Evolutionary conservation across 1,139 yeast species (phyloP).

Genomic region (Diutina ranongensis): DNA sequence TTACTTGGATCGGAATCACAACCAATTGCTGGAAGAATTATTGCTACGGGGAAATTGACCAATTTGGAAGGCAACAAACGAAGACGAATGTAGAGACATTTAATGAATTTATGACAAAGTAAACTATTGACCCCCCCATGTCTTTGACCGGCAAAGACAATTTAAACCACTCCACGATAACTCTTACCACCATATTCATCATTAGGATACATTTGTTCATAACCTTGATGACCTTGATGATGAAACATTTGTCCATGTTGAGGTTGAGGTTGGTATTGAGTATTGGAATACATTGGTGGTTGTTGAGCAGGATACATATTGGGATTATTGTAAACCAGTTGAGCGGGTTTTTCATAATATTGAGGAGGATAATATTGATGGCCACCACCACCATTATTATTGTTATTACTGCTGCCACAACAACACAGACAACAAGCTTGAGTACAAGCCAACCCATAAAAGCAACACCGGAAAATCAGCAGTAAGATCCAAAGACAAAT

Average conservation of each 20-base stretch:
- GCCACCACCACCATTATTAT: not conserved
- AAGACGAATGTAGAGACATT: not conserved
- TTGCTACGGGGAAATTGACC: constrained; percentile 7
- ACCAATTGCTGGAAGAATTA: constrained; percentile 8
- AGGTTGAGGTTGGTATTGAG: not conserved
- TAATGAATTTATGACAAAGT: no score
- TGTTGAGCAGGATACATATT: constrained; percentile 21
- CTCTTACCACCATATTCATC: not conserved
- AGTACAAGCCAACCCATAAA: constrained; percentile 32
- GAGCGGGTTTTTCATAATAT: constrained; percentile 11
- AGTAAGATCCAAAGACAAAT: constrained; percentile 32
- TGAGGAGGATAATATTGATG: constrained; percentile 1
- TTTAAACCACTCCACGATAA: not conserved
- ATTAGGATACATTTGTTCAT: constrained; percentile 1
- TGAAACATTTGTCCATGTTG: not conserved
- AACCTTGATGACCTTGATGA: not conserved
- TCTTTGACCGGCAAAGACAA: not conserved
- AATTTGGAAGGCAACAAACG: constrained; percentile 4
- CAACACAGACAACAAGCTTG: constrained; percentile 39
- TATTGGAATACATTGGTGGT: constrained; percentile 7
- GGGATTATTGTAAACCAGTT: constrained; percentile 17
- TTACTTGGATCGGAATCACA: constrained; percentile 11
- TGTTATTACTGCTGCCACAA: constrained; percentile 15
- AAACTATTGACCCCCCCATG: not conserved
- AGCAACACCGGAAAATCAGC: constrained; percentile 31